Conservation (phyloP, 495 filamentous ascomycete species). For the Podospora conica region DNA sequence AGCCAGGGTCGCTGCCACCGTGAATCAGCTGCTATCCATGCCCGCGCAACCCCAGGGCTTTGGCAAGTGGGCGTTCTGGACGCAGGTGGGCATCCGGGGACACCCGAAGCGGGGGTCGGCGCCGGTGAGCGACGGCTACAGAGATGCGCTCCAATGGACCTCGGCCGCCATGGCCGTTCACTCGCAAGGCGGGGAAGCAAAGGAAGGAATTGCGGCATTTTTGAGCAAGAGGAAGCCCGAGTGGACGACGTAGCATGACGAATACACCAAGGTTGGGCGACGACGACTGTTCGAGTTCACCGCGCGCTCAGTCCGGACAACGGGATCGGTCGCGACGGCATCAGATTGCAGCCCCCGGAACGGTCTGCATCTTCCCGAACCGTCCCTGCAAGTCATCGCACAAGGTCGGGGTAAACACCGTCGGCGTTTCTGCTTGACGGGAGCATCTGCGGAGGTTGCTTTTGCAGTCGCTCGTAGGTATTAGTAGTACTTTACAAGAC, state of each 20-base stretch:
- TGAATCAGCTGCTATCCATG: constrained; percentile 15
- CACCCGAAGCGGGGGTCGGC: no score
- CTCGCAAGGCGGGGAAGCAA: constrained; percentile 18
- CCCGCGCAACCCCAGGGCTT: constrained; percentile 23
- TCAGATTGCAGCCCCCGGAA: neutral
- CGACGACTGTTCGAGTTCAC: no score
- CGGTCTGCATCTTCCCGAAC: neutral
- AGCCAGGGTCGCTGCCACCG: constrained; percentile 7
- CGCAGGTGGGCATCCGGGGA: constrained; percentile 17
- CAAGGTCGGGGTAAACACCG: no score
- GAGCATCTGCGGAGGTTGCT: neutral
- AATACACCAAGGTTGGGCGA: no score
- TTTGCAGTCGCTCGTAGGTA: no score
- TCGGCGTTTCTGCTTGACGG: neutral
- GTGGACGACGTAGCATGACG: constrained; percentile 9
- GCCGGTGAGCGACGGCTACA: constrained; percentile 13
- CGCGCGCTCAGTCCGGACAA: no score
- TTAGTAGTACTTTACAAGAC: no score
- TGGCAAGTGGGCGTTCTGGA: constrained; percentile 30
- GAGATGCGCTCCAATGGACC: constrained; percentile 19
- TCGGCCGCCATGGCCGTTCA: constrained; percentile 23
- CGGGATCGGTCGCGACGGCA: neutral
- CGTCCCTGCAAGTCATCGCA: neutral
- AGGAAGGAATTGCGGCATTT: constrained; percentile 24
- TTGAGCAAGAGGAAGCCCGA: constrained; percentile 15